These are phyloP conservation scores for Agaricus subrufescens DNA, from an alignment of 768 basidiomycete species.

Conservation along the genomic window DNA sequence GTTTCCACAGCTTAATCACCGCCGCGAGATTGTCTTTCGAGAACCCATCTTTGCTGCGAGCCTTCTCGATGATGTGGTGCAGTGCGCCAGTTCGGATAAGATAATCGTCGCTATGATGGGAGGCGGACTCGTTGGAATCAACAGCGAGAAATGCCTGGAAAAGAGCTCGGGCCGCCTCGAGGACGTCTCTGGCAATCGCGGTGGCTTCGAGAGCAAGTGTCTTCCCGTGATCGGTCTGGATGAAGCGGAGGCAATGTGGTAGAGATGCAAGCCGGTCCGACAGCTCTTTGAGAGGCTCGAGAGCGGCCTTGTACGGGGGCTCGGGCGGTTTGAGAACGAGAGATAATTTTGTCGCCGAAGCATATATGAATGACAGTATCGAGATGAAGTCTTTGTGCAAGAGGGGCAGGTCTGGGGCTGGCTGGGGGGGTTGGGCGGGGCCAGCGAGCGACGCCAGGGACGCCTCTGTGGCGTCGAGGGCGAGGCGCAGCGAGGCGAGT, in stretches of 20 bases:
- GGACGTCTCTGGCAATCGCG: conserved; percentile 32
- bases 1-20: conserved; percentile 45
- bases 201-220: conserved; percentile 42
- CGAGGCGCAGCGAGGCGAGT: conserved; percentile 24
- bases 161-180: conserved; percentile 41
- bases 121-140: not conserved
- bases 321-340: conserved; percentile 57
- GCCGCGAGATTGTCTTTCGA: conserved; percentile 55
- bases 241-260: conserved; percentile 43
- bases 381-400: conserved; percentile 54
- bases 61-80: conserved; percentile 54
- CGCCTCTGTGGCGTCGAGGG: conserved; percentile 32
- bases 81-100: conserved; percentile 54
- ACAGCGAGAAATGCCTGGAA: conserved; percentile 33
- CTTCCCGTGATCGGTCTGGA: conserved; percentile 40
- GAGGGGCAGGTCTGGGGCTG: conserved; percentile 25
- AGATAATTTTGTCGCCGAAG: conserved; percentile 54
- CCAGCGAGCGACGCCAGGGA: conserved; percentile 26
- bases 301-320: conserved; percentile 46
- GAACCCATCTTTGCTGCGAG: conserved; percentile 40
- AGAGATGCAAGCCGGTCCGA: conserved; percentile 43
- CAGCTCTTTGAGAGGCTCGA: conserved; percentile 50
- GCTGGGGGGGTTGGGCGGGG: conserved; percentile 8
- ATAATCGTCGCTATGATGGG: conserved; percentile 28
- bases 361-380: conserved; percentile 53